phyloP scores from a whole-genome alignment of 208 protist species.

The Wallacemonas sp. region DNA sequence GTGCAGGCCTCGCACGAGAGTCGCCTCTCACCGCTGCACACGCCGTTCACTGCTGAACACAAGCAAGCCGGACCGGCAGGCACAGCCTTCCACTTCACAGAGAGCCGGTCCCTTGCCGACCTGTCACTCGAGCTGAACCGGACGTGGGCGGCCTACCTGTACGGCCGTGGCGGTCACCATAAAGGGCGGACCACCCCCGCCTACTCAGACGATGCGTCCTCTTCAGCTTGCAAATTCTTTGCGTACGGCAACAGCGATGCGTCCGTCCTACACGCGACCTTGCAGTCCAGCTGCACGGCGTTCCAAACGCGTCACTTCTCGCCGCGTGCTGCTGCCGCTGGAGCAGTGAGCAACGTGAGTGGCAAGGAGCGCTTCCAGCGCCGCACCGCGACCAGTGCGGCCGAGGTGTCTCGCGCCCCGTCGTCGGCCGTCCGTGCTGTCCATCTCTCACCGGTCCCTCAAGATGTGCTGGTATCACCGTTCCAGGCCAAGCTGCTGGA shows the following conservation, averaged over 20 bases:
- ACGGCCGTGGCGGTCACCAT: background rate
- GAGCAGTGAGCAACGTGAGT: background rate
- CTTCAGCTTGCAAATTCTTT: slow-evolving; percentile 40
- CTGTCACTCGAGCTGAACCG: slow-evolving; percentile 28
- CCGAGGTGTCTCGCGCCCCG: background rate
- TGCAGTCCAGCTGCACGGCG: slow-evolving; percentile 26
- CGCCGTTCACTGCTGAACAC: background rate
- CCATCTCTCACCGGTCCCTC: slow-evolving; percentile 9
- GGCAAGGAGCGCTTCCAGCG: background rate
- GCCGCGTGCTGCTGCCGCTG: background rate
- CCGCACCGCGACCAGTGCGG: background rate
- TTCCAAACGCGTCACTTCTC: background rate
- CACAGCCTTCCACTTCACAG: slow-evolving; percentile 5
- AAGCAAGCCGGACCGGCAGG: too few species aligned
- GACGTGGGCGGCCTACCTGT: slow-evolving; percentile 35
- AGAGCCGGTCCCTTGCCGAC: slow-evolving; percentile 38
- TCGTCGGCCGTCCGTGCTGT: background rate
- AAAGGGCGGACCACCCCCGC: too few species aligned
- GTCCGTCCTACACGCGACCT: slow-evolving; percentile 45
- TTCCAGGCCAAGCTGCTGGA: slow-evolving; percentile 55
- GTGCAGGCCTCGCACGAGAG: slow-evolving; percentile 26
- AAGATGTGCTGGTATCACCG: slow-evolving; percentile 36
- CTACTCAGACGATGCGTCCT: too few species aligned
- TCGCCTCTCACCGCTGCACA: background rate
- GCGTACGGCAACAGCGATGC: slow-evolving; percentile 57